A percentile compares a stretch with the other conserved stretches of the same genome.
Conservation (phyloP, 2,329 filamentous ascomycete species). For the Didymella pomorum region DNA sequence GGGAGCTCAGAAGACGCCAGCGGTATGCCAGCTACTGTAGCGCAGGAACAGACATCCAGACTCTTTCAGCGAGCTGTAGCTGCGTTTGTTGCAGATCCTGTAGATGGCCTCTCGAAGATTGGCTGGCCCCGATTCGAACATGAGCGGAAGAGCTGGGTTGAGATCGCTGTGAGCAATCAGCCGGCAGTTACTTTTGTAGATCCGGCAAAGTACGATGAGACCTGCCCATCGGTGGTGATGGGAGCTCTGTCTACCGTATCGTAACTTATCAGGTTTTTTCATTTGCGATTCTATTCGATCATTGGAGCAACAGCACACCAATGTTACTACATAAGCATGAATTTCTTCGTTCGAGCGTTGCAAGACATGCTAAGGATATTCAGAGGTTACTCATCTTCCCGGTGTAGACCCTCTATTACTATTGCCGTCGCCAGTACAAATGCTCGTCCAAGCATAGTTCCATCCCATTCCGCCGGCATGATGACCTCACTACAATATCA, state of each 20-base stretch:
- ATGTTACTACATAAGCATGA: not conserved
- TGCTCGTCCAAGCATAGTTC: too few species aligned
- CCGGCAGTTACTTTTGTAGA: constrained; percentile 19
- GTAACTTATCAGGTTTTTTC: not conserved
- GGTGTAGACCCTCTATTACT: not conserved
- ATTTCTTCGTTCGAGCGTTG: not conserved
- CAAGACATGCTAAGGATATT: not conserved
- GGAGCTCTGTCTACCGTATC: constrained; percentile 20
- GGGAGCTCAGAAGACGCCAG: constrained; percentile 30
- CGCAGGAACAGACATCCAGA: constrained; percentile 23
- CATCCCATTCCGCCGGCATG: not conserved
- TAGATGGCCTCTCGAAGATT: constrained; percentile 21
- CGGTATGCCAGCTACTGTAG: constrained; percentile 19
- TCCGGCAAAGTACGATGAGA: constrained; percentile 19
- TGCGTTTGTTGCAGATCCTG: constrained; percentile 29
- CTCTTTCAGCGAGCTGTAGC: constrained; percentile 31
- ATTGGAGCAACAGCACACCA: not conserved
- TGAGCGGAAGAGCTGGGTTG: constrained; percentile 19
- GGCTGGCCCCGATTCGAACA: constrained; percentile 28
- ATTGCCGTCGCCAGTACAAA: too few species aligned
- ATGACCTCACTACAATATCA: not conserved
- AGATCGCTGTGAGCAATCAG: constrained; percentile 23
- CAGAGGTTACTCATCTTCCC: not conserved
- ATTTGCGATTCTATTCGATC: not conserved
- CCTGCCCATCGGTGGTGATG: constrained; percentile 2